phyloP scores from a whole-genome alignment of 2,329 filamentous ascomycete genomes.

The Curvularia spicifera region DNA sequence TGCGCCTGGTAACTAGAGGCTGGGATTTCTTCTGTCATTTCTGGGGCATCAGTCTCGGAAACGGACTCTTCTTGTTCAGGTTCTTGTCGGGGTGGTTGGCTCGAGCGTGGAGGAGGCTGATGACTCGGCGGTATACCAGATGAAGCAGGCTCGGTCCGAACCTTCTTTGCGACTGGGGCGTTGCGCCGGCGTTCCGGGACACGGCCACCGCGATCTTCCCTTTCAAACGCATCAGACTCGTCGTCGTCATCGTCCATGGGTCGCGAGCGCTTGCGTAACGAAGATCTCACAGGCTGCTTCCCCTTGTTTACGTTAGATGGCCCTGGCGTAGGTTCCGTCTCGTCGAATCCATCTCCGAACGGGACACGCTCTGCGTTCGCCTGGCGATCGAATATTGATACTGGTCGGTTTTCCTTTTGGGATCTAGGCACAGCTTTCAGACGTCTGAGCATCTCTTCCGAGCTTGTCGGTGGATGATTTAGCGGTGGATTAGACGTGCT shows the following conservation, averaged over 20 bases:
- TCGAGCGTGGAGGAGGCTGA: constrained; percentile 26
- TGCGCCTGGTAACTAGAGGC: constrained; percentile 24
- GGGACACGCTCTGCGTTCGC: constrained; percentile 46
- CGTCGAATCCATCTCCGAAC: constrained; percentile 49
- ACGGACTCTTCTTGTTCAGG: constrained; percentile 27
- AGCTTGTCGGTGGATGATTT: constrained; percentile 26
- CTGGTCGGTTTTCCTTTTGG: constrained; percentile 46
- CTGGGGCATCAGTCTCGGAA: constrained; percentile 35
- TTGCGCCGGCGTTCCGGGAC: constrained; percentile 47
- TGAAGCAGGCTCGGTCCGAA: constrained; percentile 32
- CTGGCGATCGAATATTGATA: constrained; percentile 52
- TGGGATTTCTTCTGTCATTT: constrained; percentile 36
- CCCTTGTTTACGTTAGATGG: constrained; percentile 33
- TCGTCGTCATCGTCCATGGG: constrained; percentile 34
- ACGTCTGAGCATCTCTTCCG: constrained; percentile 29
- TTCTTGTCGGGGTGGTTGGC: constrained; percentile 1
- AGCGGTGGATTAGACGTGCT: constrained; percentile 27
- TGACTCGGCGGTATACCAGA: constrained; percentile 38
- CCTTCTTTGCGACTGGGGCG: constrained; percentile 39
- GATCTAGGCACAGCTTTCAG: constrained; percentile 27
- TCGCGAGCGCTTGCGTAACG: constrained; percentile 35
- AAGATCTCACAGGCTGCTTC: constrained; percentile 36
- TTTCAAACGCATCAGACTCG: constrained; percentile 56
- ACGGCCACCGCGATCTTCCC: constrained; percentile 45
- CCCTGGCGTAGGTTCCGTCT: constrained; percentile 33